Percentiles rank a stretch among this genome's conserved stretches.
These are phyloP conservation scores for Globisporangium iwayamae DNA, from an alignment of 352 stramenopile species.

Conservation along the genomic window DNA sequence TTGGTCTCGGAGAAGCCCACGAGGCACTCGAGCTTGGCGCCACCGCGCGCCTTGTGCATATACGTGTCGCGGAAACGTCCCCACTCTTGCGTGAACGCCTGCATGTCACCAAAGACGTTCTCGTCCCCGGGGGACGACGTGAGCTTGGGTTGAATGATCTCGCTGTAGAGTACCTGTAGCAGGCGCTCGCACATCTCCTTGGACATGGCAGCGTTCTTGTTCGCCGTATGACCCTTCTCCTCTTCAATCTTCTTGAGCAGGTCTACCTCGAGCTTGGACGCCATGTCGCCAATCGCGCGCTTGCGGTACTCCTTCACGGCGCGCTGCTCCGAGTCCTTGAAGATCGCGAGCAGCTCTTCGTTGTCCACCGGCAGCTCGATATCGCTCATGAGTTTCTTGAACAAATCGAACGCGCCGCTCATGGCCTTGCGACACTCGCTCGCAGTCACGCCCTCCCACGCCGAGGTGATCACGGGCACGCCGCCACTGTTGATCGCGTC, in stretches of 20 bases:
- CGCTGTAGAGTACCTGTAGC: conserved; percentile 74
- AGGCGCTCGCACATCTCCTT: conserved; percentile 80
- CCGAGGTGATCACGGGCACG: conserved; percentile 83
- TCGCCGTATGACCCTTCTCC: conserved; percentile 41
- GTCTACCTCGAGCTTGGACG: conserved; percentile 58
- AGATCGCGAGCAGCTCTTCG: conserved; percentile 52
- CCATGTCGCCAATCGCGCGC: conserved; percentile 65
- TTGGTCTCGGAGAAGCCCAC: conserved; percentile 76
- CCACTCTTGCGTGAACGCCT: conserved; percentile 74
- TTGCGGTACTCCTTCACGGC: conserved; percentile 56
- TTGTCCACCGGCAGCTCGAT: conserved; percentile 67
- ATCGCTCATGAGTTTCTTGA: conserved; percentile 56
- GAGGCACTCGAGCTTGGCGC: conserved; percentile 72
- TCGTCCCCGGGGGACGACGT: conserved; percentile 42
- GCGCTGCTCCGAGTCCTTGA: conserved; percentile 55
- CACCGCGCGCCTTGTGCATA: conserved; percentile 58
- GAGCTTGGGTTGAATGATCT: conserved; percentile 79
- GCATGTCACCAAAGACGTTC: conserved; percentile 71
- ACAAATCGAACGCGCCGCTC: conserved; percentile 47
- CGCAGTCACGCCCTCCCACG: conserved; percentile 81
- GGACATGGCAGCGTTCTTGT: conserved; percentile 52
- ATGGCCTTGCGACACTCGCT: conserved; percentile 82
- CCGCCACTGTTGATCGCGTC: conserved; percentile 85
- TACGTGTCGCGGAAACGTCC: conserved; percentile 72
- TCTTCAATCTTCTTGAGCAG: conserved; percentile 68